phyloP scores from a whole-genome alignment of 257 asterid genomes.

The Gentiana dahurica region DNA sequence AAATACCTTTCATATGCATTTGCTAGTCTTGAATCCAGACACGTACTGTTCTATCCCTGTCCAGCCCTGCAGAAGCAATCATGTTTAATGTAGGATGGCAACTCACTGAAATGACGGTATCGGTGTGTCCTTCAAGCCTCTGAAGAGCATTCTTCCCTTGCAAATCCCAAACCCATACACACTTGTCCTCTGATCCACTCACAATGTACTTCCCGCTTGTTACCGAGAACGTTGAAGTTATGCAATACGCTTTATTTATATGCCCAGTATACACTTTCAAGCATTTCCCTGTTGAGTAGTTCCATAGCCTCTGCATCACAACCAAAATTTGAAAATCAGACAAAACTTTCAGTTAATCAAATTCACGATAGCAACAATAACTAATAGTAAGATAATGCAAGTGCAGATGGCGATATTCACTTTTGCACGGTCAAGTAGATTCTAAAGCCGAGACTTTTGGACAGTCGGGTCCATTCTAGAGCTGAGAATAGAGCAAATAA shows the following conservation, averaged over 20 bases:
- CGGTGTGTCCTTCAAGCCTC: conserved; percentile 84
- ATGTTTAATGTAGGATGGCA: conserved; percentile 63
- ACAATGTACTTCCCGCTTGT: conserved; percentile 70
- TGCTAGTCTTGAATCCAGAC: conserved; percentile 70
- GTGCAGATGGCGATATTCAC: too few species aligned
- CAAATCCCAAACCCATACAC: conserved; percentile 72
- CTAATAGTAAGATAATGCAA: too few species aligned
- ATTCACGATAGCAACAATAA: too few species aligned
- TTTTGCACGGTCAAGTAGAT: too few species aligned
- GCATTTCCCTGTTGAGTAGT: conserved; percentile 50
- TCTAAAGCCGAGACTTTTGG: too few species aligned
- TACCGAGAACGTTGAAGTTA: conserved; percentile 62
- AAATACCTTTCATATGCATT: conserved; percentile 14
- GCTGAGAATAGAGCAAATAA: too few species aligned
- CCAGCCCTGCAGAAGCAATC: conserved; percentile 81
- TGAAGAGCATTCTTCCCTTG: conserved; percentile 65
- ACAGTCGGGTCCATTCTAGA: too few species aligned
- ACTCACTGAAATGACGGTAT: conserved; percentile 56
- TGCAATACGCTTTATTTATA: conserved; percentile 55
- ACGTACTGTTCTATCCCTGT: conserved; percentile 62
- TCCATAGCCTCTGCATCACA: conserved; percentile 70
- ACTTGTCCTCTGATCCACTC: conserved; percentile 77
- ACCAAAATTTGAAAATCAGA: neutral
- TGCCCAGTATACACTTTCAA: conserved; percentile 62
- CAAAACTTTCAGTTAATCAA: too few species aligned